A percentile compares a stretch with the other conserved stretches of the same genome.
Conservation (phyloP, 1,139 yeast genomes). For the Magnusiomyces clavatus region DNA sequence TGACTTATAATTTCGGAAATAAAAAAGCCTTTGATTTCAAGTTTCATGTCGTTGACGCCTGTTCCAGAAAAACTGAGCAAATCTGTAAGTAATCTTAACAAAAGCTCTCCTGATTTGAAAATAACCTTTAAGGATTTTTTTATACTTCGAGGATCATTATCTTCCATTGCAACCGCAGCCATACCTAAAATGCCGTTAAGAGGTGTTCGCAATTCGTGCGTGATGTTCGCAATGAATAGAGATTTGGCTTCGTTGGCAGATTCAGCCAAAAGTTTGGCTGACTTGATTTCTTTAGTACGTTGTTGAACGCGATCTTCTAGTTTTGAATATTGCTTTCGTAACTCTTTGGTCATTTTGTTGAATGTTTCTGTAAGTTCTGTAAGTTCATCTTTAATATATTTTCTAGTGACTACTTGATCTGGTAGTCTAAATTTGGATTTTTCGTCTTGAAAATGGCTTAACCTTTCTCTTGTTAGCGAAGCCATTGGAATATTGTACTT, state of each 20-base stretch:
- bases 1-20: conserved; percentile 74
- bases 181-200: conserved; percentile 87
- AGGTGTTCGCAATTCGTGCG: conserved; percentile 89
- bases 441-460: not conserved
- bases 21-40: conserved; percentile 70
- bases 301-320: conserved; percentile 81
- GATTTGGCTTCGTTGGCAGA: conserved; percentile 92
- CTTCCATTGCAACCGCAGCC: conserved; percentile 91
- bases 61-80: conserved; percentile 79
- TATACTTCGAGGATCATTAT: conserved; percentile 58
- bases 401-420: conserved; percentile 25
- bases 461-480: not conserved
- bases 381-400: conserved; percentile 64
- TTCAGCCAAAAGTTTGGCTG: conserved; percentile 33
- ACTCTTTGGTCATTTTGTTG: conserved; percentile 85
- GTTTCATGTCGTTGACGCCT: conserved; percentile 60
- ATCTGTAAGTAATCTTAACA: conserved; percentile 79
- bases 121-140: conserved; percentile 66
- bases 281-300: conserved; percentile 79
- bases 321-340: conserved; percentile 74
- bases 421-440: conserved; percentile 26
- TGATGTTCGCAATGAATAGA: conserved; percentile 85
- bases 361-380: conserved; percentile 87
- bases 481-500: conserved; percentile 2
- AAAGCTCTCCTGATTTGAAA: conserved; percentile 78